Conservation (phyloP, 805 yeast species). For the Candida hungchunana region DNA sequence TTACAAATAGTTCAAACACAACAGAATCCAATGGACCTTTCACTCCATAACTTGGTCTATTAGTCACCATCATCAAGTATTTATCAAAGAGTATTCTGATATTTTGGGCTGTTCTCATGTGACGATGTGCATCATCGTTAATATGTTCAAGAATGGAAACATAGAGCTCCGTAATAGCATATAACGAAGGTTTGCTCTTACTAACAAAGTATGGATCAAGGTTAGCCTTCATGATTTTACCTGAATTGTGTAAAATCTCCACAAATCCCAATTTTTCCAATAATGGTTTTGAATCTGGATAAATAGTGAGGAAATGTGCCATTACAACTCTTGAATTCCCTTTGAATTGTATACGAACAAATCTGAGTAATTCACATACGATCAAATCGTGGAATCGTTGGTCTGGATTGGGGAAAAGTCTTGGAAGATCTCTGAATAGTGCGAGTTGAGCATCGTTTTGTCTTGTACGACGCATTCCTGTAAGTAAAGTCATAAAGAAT, state of each 20-base stretch:
- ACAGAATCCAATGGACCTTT: conserved; percentile 16
- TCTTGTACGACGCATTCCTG: conserved; percentile 19
- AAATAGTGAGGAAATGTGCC: conserved; percentile 22
- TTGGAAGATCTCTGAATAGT: conserved; percentile 16
- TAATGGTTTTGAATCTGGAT: conserved; percentile 8
- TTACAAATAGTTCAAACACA: conserved; percentile 17
- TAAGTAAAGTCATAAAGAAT: conserved; percentile 15
- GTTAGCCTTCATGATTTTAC: conserved; percentile 5
- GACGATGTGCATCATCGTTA: conserved; percentile 10
- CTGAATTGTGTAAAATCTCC: conserved; percentile 9
- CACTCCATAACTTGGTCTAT: too few relatives aligned
- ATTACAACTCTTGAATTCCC: conserved; percentile 18
- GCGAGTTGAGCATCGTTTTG: conserved; percentile 16
- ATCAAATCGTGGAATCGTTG: conserved; percentile 4
- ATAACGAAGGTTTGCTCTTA: conserved; percentile 10
- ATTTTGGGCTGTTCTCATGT: neutral
- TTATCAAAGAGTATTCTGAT: neutral
- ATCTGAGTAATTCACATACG: conserved; percentile 17
- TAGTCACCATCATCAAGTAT: neutral
- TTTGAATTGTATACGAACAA: conserved; percentile 18
- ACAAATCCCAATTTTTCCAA: conserved; percentile 19
- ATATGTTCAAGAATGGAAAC: conserved; percentile 12
- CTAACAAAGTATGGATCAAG: conserved; percentile 10
- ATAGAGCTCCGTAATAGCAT: conserved; percentile 18
- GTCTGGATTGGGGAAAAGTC: conserved; percentile 11